Evolutionary conservation across 805 yeast species (phyloP).

Genomic region (Henningerozyma blattae): DNA sequence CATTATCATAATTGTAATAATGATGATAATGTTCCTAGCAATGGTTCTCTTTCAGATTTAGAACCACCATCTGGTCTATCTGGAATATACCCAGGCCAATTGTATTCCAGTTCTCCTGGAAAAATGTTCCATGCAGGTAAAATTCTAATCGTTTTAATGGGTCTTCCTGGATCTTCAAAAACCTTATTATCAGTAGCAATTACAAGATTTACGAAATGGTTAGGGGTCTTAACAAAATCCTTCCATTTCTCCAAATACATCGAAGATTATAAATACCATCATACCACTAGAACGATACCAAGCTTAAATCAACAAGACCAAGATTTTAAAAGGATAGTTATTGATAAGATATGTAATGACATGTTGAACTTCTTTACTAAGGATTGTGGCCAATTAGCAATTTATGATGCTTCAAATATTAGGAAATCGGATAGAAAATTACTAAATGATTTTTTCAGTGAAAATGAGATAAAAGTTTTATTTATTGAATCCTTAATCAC

Average conservation of each 20-base stretch:
- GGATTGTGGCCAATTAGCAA: conserved; percentile 86
- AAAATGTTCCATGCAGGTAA: conserved; percentile 92
- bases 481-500: conserved; percentile 85
- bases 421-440: conserved; percentile 52
- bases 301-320: conserved; percentile 27
- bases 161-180: conserved; percentile 93
- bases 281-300: conserved; percentile 34
- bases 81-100: conserved; percentile 81
- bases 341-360: conserved; percentile 55
- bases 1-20: neutral
- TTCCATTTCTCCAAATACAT: conserved; percentile 88
- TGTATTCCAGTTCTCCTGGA: conserved; percentile 87
- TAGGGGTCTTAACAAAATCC: conserved; percentile 85
- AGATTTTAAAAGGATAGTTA: conserved; percentile 43
- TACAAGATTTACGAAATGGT: conserved; percentile 88
- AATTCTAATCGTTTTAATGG: conserved; percentile 77
- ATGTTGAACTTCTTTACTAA: conserved; percentile 57
- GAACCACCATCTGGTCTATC: conserved; percentile 25
- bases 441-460: conserved; percentile 41
- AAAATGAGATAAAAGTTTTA: conserved; percentile 57
- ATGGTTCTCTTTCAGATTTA: too few species aligned
- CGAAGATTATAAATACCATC: conserved; percentile 60
- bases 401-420: conserved; percentile 92
- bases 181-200: conserved; percentile 86
- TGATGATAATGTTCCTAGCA: conserved; percentile 61